Percentiles rank a stretch among this genome's conserved stretches.
These are phyloP conservation scores for Erysimum cheiranthoides DNA, from an alignment of 345 rosid genomes.

Conservation along the genomic window DNA sequence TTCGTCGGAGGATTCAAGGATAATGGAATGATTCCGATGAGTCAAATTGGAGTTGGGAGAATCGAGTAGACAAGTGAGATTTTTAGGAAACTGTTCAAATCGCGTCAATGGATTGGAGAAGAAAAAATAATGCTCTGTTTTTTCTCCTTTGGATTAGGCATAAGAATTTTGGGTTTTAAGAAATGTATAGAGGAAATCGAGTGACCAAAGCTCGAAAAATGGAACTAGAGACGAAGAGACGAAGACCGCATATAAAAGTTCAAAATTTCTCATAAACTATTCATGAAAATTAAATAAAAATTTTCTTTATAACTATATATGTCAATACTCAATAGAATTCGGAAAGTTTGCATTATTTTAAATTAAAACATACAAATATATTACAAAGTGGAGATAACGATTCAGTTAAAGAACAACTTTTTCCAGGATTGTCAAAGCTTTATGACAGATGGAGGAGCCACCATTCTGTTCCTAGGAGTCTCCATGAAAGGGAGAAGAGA, in stretches of 20 bases:
- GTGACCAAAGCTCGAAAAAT: slow-evolving; percentile 19
- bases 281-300: neutral
- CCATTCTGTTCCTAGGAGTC: slow-evolving; percentile 73
- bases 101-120: slow-evolving; percentile 17
- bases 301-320: too few relatives aligned
- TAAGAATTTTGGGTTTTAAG: slow-evolving; percentile 22
- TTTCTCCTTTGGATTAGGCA: slow-evolving; percentile 32
- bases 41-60: slow-evolving; percentile 59
- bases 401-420: neutral
- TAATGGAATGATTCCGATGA: slow-evolving; percentile 48
- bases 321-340: neutral
- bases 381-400: neutral
- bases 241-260: neutral
- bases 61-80: slow-evolving; percentile 48
- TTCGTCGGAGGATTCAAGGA: slow-evolving; percentile 61
- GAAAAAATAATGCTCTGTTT: slow-evolving; percentile 6
- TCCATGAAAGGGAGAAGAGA: slow-evolving; percentile 66
- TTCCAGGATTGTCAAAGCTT: slow-evolving; percentile 54
- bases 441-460: slow-evolving; percentile 92
- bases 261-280: neutral
- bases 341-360: neutral
- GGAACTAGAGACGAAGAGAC: neutral
- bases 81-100: slow-evolving; percentile 14
- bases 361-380: too few relatives aligned
- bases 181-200: slow-evolving; percentile 28